These are phyloP conservation scores for Russula emetica DNA, from an alignment of 768 basidiomycete genomes.

Conservation along the genomic window DNA sequence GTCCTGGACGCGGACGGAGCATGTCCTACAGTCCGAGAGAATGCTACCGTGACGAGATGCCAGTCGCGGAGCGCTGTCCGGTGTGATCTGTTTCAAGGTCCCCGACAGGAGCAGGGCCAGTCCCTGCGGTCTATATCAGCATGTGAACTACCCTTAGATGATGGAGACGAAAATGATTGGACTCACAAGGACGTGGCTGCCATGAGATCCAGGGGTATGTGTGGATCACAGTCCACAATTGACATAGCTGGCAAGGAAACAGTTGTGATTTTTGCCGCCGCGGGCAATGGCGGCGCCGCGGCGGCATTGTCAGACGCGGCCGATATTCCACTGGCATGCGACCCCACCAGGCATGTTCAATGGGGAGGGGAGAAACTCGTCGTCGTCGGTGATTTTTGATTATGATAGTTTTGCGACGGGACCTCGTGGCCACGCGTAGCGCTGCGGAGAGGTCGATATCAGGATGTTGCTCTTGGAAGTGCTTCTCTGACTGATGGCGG, in stretches of 20 bases:
- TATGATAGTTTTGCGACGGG: background rate
- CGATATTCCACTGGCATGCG: background rate
- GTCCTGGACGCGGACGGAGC: no score
- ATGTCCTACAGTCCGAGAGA: background rate
- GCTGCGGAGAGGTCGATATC: background rate
- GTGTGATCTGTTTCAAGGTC: background rate
- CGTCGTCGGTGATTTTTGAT: no score
- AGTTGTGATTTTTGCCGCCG: background rate
- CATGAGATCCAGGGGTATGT: background rate
- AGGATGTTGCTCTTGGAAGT: constrained; percentile 1
- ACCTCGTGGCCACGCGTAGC: background rate
- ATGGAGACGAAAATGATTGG: no score
- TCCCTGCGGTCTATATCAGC: background rate
- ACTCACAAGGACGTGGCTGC: background rate
- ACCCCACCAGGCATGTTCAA: background rate
- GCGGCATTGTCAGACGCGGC: background rate
- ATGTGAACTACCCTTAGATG: no score
- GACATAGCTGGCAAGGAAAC: background rate
- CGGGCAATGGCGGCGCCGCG: background rate
- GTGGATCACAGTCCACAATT: background rate
- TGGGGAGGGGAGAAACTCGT: background rate
- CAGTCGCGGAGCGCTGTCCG: background rate
- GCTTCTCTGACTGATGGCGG: background rate
- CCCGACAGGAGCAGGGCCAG: background rate
- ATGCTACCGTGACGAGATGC: background rate